These are phyloP conservation scores for Beta corolliflora DNA, from an alignment of 179 eudicot genomes.

Conservation along the genomic window DNA sequence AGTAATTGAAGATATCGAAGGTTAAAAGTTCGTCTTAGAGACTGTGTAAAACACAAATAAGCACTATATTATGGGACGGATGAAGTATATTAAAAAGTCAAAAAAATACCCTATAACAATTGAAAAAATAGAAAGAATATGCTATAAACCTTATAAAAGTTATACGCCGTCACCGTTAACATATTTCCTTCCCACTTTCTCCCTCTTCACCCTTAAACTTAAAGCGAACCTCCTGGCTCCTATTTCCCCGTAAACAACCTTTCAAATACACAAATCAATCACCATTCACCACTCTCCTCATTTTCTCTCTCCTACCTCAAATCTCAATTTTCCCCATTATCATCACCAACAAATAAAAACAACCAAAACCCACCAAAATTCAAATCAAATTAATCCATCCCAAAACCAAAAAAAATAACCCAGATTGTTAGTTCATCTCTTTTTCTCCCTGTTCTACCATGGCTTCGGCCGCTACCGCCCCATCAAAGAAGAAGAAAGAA, in stretches of 20 bases:
- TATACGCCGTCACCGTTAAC: conserved; percentile 9
- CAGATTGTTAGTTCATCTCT: no score
- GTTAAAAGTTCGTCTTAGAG: no score
- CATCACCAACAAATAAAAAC: not conserved
- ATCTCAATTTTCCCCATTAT: not conserved
- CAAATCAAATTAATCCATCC: not conserved
- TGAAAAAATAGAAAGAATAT: no score
- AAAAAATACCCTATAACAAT: no score
- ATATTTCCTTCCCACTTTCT: not conserved
- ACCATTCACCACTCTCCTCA: not conserved
- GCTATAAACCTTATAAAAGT: no score
- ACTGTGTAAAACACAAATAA: no score
- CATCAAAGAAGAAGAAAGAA: conserved; percentile 17
- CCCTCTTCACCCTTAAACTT: not conserved
- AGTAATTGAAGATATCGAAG: no score
- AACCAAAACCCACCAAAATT: not conserved
- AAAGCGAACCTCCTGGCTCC: not conserved
- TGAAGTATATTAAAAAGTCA: no score
- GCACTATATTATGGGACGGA: no score
- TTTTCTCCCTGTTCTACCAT: not conserved
- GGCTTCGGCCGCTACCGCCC: not conserved
- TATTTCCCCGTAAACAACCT: conserved; percentile 13
- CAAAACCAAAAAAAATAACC: no score
- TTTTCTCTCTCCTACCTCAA: no score
- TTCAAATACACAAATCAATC: not conserved